Conservation (phyloP, 78 protist genomes). For the Dictyostelium brefeldianum region DNA sequence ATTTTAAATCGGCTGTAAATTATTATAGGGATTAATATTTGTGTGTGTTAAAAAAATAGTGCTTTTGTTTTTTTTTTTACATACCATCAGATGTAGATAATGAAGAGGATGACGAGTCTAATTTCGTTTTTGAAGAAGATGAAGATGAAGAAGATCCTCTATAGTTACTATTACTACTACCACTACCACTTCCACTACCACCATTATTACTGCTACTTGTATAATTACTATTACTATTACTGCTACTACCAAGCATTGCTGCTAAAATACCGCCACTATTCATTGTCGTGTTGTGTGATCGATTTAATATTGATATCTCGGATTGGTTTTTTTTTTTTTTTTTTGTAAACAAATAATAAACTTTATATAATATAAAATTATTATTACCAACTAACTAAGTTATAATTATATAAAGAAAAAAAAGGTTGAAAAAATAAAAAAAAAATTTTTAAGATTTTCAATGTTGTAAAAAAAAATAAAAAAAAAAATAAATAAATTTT, state of each 20-base stretch:
- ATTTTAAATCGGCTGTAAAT: slow-evolving; percentile 21
- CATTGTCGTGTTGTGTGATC: neutral
- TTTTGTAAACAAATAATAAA: too few species aligned
- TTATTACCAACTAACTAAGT: too few species aligned
- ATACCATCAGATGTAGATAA: neutral
- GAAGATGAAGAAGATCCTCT: neutral
- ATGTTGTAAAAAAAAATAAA: too few species aligned
- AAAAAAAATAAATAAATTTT: too few species aligned
- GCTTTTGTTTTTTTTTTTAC: too few species aligned
- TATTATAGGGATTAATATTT: neutral
- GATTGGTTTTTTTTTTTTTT: too few species aligned
- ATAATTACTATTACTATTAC: neutral
- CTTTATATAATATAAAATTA: too few species aligned
- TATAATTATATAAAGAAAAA: too few species aligned
- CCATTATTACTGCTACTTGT: neutral
- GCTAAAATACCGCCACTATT: neutral
- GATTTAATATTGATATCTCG: too few species aligned
- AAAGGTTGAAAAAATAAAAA: too few species aligned
- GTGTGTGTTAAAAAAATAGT: too few species aligned
- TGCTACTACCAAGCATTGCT: slow-evolving; percentile 1
- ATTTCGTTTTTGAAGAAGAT: neutral
- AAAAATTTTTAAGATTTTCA: too few species aligned
- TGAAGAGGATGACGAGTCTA: neutral
- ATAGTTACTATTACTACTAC: neutral
- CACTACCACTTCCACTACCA: neutral